A percentile compares a stretch with the other conserved stretches of the same genome.
phyloP scores from a whole-genome alignment of 192 early-diverging fungal species.

The Jimgerdemannia flammicorona region DNA sequence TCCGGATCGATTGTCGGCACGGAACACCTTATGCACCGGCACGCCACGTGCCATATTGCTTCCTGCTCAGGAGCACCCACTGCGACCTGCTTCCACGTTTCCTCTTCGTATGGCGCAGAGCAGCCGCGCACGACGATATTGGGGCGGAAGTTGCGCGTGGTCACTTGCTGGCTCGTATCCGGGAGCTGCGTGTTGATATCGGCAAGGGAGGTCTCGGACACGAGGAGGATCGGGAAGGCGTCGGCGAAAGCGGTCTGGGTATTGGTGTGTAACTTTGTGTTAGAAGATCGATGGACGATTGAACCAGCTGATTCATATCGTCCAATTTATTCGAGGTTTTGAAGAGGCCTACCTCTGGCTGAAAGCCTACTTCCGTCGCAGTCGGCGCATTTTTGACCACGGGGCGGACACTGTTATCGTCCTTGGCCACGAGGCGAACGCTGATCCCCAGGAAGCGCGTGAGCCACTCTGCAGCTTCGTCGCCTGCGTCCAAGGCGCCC shows the following conservation, averaged over 20 bases:
- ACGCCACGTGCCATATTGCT: slow-evolving; percentile 45
- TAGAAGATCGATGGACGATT: background rate
- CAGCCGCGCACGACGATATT: slow-evolving; percentile 61
- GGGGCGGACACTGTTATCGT: background rate
- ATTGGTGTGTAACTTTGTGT: background rate
- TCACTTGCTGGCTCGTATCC: slow-evolving; percentile 15
- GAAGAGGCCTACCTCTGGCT: background rate
- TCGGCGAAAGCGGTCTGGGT: slow-evolving; percentile 75
- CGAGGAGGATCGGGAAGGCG: slow-evolving; percentile 67
- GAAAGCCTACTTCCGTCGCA: background rate
- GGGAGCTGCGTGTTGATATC: slow-evolving; percentile 57
- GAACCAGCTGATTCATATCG: background rate
- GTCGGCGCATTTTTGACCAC: background rate
- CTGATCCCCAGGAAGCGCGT: background rate
- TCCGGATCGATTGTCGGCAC: slow-evolving; percentile 55
- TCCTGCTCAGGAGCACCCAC: slow-evolving; percentile 20
- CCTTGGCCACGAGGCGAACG: background rate
- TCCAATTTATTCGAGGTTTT: background rate
- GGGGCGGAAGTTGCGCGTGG: slow-evolving; percentile 64
- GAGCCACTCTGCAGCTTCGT: background rate
- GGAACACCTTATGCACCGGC: slow-evolving; percentile 56
- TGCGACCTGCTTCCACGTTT: slow-evolving; percentile 57
- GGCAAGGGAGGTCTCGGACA: slow-evolving; percentile 49
- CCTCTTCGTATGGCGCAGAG: slow-evolving; percentile 61
- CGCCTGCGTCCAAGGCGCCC: background rate